phyloP scores from a whole-genome alignment of 108 stramenopile genomes.

The Phaeodactylum tricornutum region DNA sequence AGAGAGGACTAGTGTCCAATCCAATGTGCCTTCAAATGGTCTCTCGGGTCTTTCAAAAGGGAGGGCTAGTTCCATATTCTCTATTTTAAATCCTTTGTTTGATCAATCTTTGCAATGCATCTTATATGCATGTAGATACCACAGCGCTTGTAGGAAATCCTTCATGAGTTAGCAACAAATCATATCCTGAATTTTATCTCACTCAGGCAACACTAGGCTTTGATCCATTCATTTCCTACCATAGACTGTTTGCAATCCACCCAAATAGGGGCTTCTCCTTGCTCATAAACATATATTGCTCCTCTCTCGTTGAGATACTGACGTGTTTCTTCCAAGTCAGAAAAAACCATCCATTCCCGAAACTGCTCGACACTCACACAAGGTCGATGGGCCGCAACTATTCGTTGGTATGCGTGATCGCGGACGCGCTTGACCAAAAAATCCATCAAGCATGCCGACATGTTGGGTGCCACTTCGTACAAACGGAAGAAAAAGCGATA shows the following conservation, averaged over 20 bases:
- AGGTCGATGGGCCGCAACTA: conserved; percentile 38
- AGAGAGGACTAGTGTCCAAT: no score
- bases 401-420: conserved; percentile 28
- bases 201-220: no score
- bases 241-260: conserved; percentile 54
- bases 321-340: conserved; percentile 39
- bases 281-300: conserved; percentile 30
- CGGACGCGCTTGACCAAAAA: conserved; percentile 45
- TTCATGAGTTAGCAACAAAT: no score
- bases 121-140: no score
- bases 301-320: conserved; percentile 28
- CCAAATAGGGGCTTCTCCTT: conserved; percentile 20
- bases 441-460: conserved; percentile 53
- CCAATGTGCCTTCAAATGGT: no score
- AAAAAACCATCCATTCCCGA: conserved; percentile 27
- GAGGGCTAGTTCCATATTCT: no score
- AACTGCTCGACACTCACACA: conserved; percentile 29
- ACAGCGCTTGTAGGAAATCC: no score
- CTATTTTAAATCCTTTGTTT: no score
- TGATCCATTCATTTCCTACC: no score
- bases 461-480: conserved; percentile 38
- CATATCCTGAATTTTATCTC: no score
- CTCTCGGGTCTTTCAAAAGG: no score
- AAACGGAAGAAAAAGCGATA: conserved; percentile 39
- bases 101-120: no score